A percentile compares a stretch with the other conserved stretches of the same genome.
Conservation (phyloP, 345 rosid genomes). For the Linum usitatissimum region DNA sequence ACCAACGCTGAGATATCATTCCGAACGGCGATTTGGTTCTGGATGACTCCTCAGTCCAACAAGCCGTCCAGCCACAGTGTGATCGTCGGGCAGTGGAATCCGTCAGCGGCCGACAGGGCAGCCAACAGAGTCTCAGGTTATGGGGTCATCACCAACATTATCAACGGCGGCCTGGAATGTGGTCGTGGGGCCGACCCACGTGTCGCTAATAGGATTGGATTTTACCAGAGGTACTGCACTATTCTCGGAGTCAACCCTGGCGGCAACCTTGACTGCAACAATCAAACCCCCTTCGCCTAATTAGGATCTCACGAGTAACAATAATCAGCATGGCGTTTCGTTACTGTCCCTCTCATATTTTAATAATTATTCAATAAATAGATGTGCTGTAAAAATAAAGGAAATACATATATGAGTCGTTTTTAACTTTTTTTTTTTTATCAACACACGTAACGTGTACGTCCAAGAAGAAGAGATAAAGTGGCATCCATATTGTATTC, state of each 20-base stretch:
- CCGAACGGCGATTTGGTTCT: conserved; percentile 31
- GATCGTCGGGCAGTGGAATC: conserved; percentile 24
- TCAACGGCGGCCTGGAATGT: conserved; percentile 32
- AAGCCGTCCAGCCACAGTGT: conserved; percentile 34
- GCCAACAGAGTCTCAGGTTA: conserved; percentile 24
- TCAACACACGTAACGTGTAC: too few species aligned
- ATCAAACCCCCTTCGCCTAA: neutral
- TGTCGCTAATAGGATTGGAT: conserved; percentile 25
- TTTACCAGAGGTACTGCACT: conserved; percentile 21
- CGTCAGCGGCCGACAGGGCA: conserved; percentile 19
- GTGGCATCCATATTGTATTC: too few species aligned
- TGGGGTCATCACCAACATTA: conserved; percentile 31
- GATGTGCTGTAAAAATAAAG: too few species aligned
- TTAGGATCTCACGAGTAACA: neutral
- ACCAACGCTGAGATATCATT: conserved; percentile 34
- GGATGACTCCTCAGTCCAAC: conserved; percentile 32
- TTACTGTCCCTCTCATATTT: too few species aligned
- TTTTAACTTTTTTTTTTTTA: too few species aligned
- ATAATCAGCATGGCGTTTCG: too few species aligned
- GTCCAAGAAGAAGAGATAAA: too few species aligned
- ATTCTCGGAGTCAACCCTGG: conserved; percentile 20
- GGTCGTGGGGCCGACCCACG: conserved; percentile 9
- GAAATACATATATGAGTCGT: too few species aligned
- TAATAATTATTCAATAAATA: too few species aligned
- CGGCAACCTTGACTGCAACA: conserved; percentile 9